phyloP scores from a whole-genome alignment of 495 filamentous ascomycete genomes.

The Hyaloscypha variabilis region DNA sequence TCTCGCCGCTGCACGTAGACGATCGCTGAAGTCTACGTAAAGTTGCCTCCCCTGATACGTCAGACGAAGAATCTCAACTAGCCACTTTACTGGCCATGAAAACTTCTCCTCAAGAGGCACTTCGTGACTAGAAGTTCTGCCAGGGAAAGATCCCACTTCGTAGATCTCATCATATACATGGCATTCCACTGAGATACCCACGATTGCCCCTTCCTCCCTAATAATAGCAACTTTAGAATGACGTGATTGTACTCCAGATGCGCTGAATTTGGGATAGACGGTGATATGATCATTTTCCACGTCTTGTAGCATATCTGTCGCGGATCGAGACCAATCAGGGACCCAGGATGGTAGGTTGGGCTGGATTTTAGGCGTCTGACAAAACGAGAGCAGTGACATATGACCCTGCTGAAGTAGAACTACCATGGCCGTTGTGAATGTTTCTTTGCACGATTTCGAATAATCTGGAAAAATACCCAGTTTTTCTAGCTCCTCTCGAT shows the following conservation, averaged over 20 bases:
- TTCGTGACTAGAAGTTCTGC: too few species aligned
- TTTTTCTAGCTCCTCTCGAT: constrained; percentile 4
- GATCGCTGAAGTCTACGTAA: too few species aligned
- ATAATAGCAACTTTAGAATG: background rate
- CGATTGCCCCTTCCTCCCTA: background rate
- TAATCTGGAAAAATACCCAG: constrained; percentile 12
- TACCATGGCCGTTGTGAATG: background rate
- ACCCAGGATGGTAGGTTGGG: background rate
- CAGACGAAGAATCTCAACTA: too few species aligned
- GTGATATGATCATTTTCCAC: background rate
- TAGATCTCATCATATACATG: background rate
- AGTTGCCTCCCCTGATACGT: too few species aligned
- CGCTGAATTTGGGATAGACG: background rate
- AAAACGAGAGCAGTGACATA: background rate
- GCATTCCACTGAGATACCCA: background rate
- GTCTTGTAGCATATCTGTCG: background rate
- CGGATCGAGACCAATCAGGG: background rate
- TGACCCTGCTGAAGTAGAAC: background rate
- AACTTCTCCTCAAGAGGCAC: background rate
- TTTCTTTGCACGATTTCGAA: background rate
- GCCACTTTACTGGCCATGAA: background rate
- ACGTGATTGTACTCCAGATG: background rate
- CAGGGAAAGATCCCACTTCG: background rate
- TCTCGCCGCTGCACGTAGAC: too few species aligned
- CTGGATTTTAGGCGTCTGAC: background rate